A percentile compares a stretch with the other conserved stretches of the same genome.
phyloP scores from a whole-genome alignment of 169 alveolate genomes.

The Amoebophrya sp. region DNA sequence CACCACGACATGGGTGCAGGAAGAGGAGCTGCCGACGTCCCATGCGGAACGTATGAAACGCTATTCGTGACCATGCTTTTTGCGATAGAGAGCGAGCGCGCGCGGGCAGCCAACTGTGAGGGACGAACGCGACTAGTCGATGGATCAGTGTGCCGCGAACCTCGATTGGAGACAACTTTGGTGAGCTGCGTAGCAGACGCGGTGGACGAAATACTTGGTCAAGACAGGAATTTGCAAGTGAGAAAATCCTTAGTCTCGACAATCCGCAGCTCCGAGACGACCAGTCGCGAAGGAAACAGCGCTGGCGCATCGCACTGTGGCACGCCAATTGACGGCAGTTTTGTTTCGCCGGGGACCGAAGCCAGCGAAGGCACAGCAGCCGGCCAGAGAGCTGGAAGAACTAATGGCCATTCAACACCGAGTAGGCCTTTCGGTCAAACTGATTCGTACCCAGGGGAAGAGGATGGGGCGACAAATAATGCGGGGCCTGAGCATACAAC shows the following conservation, averaged over 20 bases:
- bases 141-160: not conserved
- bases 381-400: too few relatives aligned
- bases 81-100: constrained; percentile 5
- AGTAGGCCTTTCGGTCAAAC: too few relatives aligned
- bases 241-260: too few relatives aligned
- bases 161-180: not conserved
- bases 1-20: too few relatives aligned
- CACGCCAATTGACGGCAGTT: not conserved
- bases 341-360: not conserved
- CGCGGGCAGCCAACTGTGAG: not conserved
- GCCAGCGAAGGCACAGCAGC: not conserved
- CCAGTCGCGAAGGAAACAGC: not conserved
- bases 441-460: too few relatives aligned
- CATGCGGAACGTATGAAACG: too few relatives aligned
- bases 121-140: not conserved
- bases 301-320: not conserved
- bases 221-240: too few relatives aligned
- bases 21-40: too few relatives aligned
- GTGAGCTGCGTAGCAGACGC: not conserved
- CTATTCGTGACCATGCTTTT: not conserved
- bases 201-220: not conserved
- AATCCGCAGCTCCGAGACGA: too few relatives aligned
- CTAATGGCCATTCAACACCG: too few relatives aligned
- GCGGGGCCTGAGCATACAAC: too few relatives aligned
- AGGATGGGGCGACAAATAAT: too few relatives aligned